Evolutionary conservation across 495 filamentous ascomycete species (phyloP), one percentile per base, ranked within the genome.

Genomic region (Chaetomium fimeti): DNA sequence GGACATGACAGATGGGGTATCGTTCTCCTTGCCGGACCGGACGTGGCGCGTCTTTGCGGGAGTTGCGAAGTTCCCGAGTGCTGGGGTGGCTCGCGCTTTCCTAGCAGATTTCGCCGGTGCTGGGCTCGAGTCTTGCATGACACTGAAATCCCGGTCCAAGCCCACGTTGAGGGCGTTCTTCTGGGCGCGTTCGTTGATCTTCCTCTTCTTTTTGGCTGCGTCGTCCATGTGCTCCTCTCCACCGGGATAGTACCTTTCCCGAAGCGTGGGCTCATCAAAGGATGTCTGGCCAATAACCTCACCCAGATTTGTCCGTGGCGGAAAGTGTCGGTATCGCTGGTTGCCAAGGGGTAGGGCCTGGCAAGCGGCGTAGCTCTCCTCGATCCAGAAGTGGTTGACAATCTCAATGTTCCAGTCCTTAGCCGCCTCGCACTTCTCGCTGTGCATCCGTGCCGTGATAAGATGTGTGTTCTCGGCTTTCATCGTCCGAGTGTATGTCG

Each of bases 351-450:
- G 81, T 69, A 89, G 87, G 45, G 87, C 74, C 70, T 89, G 79
- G 81, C 92, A 96, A 71, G 87, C 89, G 7, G 92, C 91, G 72
- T 98, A 99, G 75, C 91, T 92, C 68, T 99, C 95, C 73, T 99
- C 94, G 52, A 99, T 83, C 94, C 94, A 99, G 1, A 99, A 81
- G 69, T 98, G 93, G 72, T 99, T 99, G 61, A 95, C 81, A 65
- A 95, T 88, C 49, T 93, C 76, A 32, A 98, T 87, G 38, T 88
- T 88, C 94, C 94, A 99, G 74, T 98, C 95, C 68, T 83, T 84
- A 0, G 94, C 94, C 0, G 94, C 94, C 7, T 85, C 85, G 69
- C 88, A 96, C 74, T 99, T 99, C 71, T 98, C 94, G 69, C 92
- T 91, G 57, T 83, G 82, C 38, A 85, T 85, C 67, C 96, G 89